phyloP scores from a whole-genome alignment of 805 yeast species.

The Metschnikowia drakensbergensis region DNA sequence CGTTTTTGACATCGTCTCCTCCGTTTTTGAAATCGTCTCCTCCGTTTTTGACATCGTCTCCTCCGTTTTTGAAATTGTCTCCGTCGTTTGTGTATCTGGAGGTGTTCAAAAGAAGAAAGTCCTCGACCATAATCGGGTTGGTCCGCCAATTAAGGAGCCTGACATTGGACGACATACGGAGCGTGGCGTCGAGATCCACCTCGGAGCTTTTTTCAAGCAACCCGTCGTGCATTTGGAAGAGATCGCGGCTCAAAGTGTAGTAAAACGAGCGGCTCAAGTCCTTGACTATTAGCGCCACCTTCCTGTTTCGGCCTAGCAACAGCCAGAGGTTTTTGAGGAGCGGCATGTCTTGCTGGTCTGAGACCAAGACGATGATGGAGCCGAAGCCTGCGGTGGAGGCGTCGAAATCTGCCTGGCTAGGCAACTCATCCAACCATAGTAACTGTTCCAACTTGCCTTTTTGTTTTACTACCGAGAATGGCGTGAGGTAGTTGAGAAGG shows the following conservation, averaged over 20 bases:
- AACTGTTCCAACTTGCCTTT: conserved; percentile 40
- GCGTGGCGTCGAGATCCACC: conserved; percentile 5
- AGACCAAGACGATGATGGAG: conserved; percentile 8
- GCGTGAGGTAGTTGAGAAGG: conserved; percentile 49
- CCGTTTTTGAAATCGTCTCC: too few species aligned
- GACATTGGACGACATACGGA: conserved; percentile 35
- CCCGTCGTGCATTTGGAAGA: conserved; percentile 11
- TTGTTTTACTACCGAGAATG: conserved; percentile 50
- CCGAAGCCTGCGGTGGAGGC: not conserved
- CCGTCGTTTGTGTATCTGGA: not conserved
- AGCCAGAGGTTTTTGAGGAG: conserved; percentile 9
- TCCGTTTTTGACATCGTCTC: too few species aligned
- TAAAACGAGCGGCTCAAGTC: conserved; percentile 33
- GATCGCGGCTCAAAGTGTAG: conserved; percentile 27
- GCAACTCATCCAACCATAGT: conserved; percentile 13
- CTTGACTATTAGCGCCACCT: conserved; percentile 29
- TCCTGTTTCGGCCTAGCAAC: conserved; percentile 7
- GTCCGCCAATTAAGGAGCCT: conserved; percentile 46
- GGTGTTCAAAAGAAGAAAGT: conserved; percentile 32
- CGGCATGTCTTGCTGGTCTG: conserved; percentile 7
- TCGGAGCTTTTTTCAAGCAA: conserved; percentile 16
- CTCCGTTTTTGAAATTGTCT: too few species aligned
- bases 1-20: too few species aligned
- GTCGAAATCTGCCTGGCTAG: conserved; percentile 1
- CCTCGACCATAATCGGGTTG: conserved; percentile 35